Percentiles rank a stretch among this genome's conserved stretches.
Conservation (phyloP, 2,329 filamentous ascomycete genomes). For the Fusarium pseudograminearum region DNA sequence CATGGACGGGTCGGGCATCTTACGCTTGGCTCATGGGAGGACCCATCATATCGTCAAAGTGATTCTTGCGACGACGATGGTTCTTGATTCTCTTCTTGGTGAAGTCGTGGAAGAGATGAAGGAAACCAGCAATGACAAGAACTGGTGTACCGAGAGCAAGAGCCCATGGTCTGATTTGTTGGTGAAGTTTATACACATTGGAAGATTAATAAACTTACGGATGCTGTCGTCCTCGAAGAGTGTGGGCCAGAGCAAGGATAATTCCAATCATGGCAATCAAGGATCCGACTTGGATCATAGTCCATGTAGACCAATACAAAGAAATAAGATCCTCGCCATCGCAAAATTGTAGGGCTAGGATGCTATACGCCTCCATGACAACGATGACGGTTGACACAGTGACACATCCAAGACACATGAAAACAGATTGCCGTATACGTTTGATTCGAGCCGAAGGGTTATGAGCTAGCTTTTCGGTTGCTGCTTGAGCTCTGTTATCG, state of each 20-base stretch:
- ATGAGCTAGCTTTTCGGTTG: conserved; percentile 54
- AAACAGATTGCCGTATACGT: conserved; percentile 58
- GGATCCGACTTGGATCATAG: conserved; percentile 69
- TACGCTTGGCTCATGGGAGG: conserved; percentile 61
- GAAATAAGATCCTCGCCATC: conserved; percentile 70
- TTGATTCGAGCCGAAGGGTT: conserved; percentile 50
- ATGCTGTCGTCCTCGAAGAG: conserved; percentile 62
- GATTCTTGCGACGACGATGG: conserved; percentile 37
- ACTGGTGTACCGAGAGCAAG: conserved; percentile 71
- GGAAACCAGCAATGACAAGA: conserved; percentile 67
- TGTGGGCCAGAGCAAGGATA: conserved; percentile 64
- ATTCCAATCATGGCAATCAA: conserved; percentile 70
- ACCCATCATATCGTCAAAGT: conserved; percentile 45
- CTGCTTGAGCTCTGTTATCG: conserved; percentile 50
- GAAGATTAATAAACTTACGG: conserved; percentile 56
- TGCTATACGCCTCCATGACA: conserved; percentile 66
- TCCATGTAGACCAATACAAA: conserved; percentile 72
- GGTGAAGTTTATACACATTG: background rate
- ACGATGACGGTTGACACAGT: conserved; percentile 58
- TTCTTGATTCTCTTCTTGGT: conserved; percentile 53
- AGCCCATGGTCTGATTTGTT: conserved; percentile 63
- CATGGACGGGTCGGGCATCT: conserved; percentile 23
- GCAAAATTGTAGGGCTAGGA: conserved; percentile 69
- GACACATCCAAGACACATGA: conserved; percentile 59
- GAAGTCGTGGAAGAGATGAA: conserved; percentile 61